Evolutionary conservation across 768 basidiomycete genomes (phyloP).

Genomic region (Stropharia rugosoannulata): DNA sequence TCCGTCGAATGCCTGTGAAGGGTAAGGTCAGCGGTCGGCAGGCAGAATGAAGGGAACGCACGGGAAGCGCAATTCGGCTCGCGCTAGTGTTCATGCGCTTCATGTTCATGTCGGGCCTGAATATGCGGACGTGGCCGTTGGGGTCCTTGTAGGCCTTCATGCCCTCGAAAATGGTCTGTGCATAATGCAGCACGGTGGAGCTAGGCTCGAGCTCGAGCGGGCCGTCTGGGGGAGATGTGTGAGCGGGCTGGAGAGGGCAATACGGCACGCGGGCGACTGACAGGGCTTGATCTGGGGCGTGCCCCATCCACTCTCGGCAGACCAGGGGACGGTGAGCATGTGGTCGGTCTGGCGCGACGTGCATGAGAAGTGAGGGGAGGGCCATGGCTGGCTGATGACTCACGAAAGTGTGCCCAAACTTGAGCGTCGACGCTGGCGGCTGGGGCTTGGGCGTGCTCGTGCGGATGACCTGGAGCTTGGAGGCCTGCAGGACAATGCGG

Average conservation of each 20-base stretch:
- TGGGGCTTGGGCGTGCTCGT: conserved; percentile 55
- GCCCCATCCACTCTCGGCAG: conserved; percentile 73
- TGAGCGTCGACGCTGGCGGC: conserved; percentile 65
- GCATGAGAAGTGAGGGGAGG: conserved; percentile 4
- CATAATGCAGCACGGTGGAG: conserved; percentile 86
- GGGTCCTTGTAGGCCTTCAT: conserved; percentile 89
- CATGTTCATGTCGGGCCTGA: conserved; percentile 98
- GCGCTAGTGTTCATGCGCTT: conserved; percentile 91
- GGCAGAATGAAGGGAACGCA: conserved; percentile 29
- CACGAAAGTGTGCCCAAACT: conserved; percentile 87
- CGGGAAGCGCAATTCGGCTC: conserved; percentile 71
- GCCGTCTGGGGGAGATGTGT: conserved; percentile 46
- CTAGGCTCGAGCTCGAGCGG: conserved; percentile 77
- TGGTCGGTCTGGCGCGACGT: conserved; percentile 69
- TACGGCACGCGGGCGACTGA: conserved; percentile 33
- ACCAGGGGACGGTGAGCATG: conserved; percentile 84
- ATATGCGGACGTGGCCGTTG: conserved; percentile 74
- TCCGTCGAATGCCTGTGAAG: conserved; percentile 69
- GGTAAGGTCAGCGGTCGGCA: neutral
- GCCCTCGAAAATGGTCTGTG: conserved; percentile 88
- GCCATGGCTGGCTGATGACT: conserved; percentile 25
- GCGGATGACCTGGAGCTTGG: conserved; percentile 46
- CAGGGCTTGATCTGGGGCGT: conserved; percentile 82
- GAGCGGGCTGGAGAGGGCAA: conserved; percentile 1
- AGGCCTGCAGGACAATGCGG: conserved; percentile 38